Evolutionary conservation across 2,329 filamentous ascomycete genomes (phyloP), one percentile per base, ranked within the genome.

Genomic region (Penicillium aurantiogriseum): DNA sequence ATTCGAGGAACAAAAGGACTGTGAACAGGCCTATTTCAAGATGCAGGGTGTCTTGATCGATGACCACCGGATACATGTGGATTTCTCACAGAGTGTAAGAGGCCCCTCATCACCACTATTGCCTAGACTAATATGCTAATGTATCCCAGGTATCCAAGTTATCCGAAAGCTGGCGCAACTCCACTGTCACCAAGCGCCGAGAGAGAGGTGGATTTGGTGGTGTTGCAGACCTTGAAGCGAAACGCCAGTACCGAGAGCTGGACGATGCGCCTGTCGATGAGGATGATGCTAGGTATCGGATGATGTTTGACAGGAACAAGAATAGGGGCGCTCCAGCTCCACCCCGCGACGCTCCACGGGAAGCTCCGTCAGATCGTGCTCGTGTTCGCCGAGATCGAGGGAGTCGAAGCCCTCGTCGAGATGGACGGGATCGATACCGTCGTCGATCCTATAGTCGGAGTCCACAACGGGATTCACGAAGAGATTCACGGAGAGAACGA

Each of bases 41-140:
- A 99, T 99, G 94, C 92, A 99, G 74, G 91, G 89, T 2, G 93
- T 97, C 2, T 79, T 99, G 54, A 97, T 99, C 63, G 94, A 99
- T 69, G 94, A 99, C 68, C 90, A 96, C 63, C 88, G 94, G 42
- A 99, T 99, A 62, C 94, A 99, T 71, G 94, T 99, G 55, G 94
- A 99, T 77, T 99, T 99, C 76, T 97, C 92, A 11, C 94, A 99
- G 78, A 96, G 91, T 71, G 94, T 92, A 60, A 85, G 87, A 65
- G 21, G 35, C 39, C 35, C 15, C 17, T 54, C 17, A 51, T 52
- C 36, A 10, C n/a, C 35, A 25, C n/a, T 31, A 42, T 21, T 31
- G 13, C 9, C 31, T 40, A 19, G 11, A 3, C 8, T 27, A 11
- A 19, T 17, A 21, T 61, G 45, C 67, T 76, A 31, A 48, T 47